phyloP scores from a whole-genome alignment of 2,329 filamentous ascomycete genomes.

The Thielaviopsis euricoi region DNA sequence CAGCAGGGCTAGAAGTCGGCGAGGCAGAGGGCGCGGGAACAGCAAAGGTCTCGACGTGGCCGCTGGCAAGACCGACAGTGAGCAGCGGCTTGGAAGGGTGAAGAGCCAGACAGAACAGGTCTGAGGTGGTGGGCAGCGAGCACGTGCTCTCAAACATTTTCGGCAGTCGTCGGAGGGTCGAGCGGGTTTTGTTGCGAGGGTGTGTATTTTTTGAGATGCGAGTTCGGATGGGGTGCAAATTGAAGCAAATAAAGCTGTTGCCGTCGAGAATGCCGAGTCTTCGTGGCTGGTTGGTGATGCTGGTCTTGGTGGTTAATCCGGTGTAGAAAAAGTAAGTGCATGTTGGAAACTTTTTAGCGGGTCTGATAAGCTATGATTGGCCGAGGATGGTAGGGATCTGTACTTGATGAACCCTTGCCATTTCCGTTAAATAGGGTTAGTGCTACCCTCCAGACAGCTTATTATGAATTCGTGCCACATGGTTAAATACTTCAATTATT shows the following conservation, averaged over 20 bases:
- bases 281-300: background rate
- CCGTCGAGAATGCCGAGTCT: background rate
- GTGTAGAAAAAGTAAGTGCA: background rate
- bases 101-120: slow-evolving; percentile 76
- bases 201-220: too few species aligned
- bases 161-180: slow-evolving; percentile 1
- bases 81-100: slow-evolving; percentile 75
- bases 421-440: background rate
- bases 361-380: background rate
- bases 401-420: background rate
- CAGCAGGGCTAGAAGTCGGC: slow-evolving; percentile 33
- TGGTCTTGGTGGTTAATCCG: background rate
- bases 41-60: slow-evolving; percentile 72
- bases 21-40: slow-evolving; percentile 34
- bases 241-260: too few species aligned
- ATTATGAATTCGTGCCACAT: too few species aligned
- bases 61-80: slow-evolving; percentile 68
- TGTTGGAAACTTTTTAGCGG: slow-evolving; percentile 10
- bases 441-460: too few species aligned
- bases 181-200: background rate
- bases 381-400: background rate
- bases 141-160: slow-evolving; percentile 87
- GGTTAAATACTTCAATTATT: too few species aligned
- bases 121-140: slow-evolving; percentile 67
- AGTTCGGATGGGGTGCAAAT: too few species aligned